These are phyloP conservation scores for Aureobasidium sp. DNA, from an alignment of 2,329 filamentous ascomycete species.

Conservation along the genomic window DNA sequence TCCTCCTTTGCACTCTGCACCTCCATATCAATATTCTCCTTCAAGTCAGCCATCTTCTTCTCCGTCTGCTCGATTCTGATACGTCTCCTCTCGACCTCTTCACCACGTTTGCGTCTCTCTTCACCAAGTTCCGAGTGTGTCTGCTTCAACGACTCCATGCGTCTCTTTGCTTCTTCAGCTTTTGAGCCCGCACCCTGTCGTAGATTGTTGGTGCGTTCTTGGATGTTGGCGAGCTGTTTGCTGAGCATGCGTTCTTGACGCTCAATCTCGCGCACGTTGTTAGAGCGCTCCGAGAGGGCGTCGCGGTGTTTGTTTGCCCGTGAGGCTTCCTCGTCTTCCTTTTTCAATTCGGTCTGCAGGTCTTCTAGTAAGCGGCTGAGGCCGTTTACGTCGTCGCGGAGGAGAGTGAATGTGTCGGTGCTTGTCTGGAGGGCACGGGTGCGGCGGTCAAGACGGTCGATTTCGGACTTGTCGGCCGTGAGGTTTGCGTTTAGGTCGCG, in stretches of 20 bases:
- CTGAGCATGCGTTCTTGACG: slow-evolving; percentile 75
- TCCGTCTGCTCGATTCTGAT: slow-evolving; percentile 97
- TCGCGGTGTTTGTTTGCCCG: slow-evolving; percentile 77
- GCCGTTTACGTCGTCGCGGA: slow-evolving; percentile 74
- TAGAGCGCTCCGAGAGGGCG: slow-evolving; percentile 76
- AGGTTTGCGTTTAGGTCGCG: slow-evolving; percentile 75
- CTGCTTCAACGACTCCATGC: slow-evolving; percentile 81
- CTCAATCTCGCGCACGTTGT: slow-evolving; percentile 87
- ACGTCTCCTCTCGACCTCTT: slow-evolving; percentile 83
- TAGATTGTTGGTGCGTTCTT: slow-evolving; percentile 76
- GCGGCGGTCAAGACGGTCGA: slow-evolving; percentile 78
- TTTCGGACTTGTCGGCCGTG: slow-evolving; percentile 68
- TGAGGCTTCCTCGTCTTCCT: slow-evolving; percentile 83
- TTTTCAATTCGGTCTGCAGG: slow-evolving; percentile 71
- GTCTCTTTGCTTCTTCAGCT: slow-evolving; percentile 69
- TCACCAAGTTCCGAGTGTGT: slow-evolving; percentile 74
- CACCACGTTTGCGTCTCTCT: slow-evolving; percentile 76
- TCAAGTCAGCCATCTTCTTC: slow-evolving; percentile 99
- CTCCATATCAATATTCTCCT: slow-evolving; percentile 94
- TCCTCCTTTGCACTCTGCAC: slow-evolving; percentile 84
- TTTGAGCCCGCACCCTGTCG: slow-evolving; percentile 74
- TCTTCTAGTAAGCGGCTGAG: slow-evolving; percentile 88
- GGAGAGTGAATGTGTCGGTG: slow-evolving; percentile 77
- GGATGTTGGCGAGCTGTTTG: slow-evolving; percentile 77
- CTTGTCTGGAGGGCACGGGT: slow-evolving; percentile 88